Percentiles rank a stretch among this genome's conserved stretches.
phyloP scores from a whole-genome alignment of 495 filamentous ascomycete species.

The Lophium mytilinum region DNA sequence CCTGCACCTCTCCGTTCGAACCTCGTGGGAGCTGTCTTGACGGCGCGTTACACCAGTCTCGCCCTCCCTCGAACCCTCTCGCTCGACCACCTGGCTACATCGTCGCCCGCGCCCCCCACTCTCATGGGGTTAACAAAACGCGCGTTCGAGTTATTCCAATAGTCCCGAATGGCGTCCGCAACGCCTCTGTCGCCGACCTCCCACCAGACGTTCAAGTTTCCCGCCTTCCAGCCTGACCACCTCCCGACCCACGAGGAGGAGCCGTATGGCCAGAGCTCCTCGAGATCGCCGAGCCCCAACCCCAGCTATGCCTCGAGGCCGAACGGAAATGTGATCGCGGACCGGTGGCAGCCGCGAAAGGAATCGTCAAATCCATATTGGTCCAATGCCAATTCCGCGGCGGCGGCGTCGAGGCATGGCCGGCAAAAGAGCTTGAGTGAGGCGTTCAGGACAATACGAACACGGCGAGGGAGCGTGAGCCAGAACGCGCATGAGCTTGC shows the following conservation, averaged over 20 bases:
- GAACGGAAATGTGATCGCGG: conserved; percentile 15
- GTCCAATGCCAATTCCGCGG: conserved; percentile 41
- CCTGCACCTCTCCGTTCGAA: too few relatives aligned
- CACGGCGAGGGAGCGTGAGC: conserved; percentile 71
- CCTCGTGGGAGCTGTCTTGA: too few relatives aligned
- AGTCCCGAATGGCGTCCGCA: conserved; percentile 20
- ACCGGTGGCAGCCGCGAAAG: conserved; percentile 45
- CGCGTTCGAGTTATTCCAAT: background rate
- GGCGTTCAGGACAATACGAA: conserved; percentile 71
- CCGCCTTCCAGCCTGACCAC: conserved; percentile 23
- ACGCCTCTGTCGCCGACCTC: conserved; percentile 10
- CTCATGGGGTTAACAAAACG: conserved; percentile 16
- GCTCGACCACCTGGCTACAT: background rate
- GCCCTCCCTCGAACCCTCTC: too few relatives aligned
- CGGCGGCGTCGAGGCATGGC: conserved; percentile 40
- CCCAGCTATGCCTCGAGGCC: conserved; percentile 3
- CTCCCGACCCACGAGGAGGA: conserved; percentile 24
- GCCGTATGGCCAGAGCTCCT: conserved; percentile 12
- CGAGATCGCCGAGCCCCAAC: conserved; percentile 18
- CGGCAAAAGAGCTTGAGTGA: conserved; percentile 78
- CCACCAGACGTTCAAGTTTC: conserved; percentile 25
- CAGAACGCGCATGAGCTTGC: conserved; percentile 90
- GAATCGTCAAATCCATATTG: conserved; percentile 40
- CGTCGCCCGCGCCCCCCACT: background rate
- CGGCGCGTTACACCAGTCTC: too few relatives aligned